Base-by-base conservation (phyloP, 2,329 filamentous ascomycete species). In the Coniella vitis region DNA sequence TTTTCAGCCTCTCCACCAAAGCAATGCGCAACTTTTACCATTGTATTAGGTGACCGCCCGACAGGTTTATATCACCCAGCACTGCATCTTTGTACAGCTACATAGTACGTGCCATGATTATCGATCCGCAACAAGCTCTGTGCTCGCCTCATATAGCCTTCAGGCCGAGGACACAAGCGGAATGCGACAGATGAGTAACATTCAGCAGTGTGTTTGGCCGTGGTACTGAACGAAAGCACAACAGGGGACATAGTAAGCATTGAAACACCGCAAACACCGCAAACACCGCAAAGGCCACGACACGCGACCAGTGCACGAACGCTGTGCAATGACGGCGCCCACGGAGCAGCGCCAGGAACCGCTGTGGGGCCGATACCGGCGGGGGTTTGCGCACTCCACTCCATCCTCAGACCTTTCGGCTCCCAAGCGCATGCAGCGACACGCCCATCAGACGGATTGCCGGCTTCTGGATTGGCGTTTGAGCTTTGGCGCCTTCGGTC, bases 291-390 rank as follows among this genome's bases (percentile, higher is more conserved):
- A n/a, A n/a, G 25, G 25, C 25, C 25, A 29, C 25, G 25, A 29
- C 25, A 29, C 25, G 25, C 25, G 25, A 29, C 25, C 25, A 29
- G n/a, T n/a, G n/a, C n/a, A n/a, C n/a, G n/a, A n/a, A n/a, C n/a
- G n/a, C n/a, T 14, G 34, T 5, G 14, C 34, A 36, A 16, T 13
- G 13, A 36, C 34, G 34, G 12, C 13, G 34, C 34, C 4, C 13
- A 14, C 16, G 7, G 14, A 36, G 29, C 29, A 29, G 25, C 25
- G 5, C 5, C 25, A 5, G 10, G 25, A 10, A 5, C 25, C 5
- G 48, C 39, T 47, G 41, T 29, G 51, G 51, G 45, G 48, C 51
- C 51, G 51, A 53, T 53, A 53, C 51, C 51, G 51, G 25, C 25
- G 5, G 25, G 51, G 49, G 34, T 35, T 38, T 16, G 22, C 36